A percentile compares a stretch with the other conserved stretches of the same genome.
Evolutionary conservation across 176 grass and related monocot genomes (phyloP).

Genomic region (Carex scoparia): DNA sequence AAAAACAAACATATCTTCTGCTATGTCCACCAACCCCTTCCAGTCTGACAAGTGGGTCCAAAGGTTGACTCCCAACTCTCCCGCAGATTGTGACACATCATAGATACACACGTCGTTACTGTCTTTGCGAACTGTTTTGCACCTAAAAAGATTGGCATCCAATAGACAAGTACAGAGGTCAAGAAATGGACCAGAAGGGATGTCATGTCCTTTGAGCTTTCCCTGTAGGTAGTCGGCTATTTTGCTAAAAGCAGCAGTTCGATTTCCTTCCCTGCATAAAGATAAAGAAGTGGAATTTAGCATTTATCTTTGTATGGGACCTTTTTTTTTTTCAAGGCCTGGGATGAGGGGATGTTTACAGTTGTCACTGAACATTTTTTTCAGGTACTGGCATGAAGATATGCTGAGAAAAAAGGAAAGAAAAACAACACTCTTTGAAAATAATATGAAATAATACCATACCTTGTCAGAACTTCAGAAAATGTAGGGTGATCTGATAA

Average conservation of each 20-base stretch:
- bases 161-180: constrained; percentile 71
- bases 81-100: constrained; percentile 39
- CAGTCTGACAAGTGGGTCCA: constrained; percentile 62
- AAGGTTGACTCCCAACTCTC: constrained; percentile 57
- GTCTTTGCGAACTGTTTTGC: constrained; percentile 26
- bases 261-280: constrained; percentile 29
- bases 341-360: neutral
- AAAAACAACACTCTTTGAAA: constrained; percentile 2
- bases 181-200: constrained; percentile 68
- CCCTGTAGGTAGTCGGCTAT: constrained; percentile 66
- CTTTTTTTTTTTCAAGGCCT: neutral
- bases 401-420: neutral
- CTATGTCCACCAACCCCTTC: constrained; percentile 52
- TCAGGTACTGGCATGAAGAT: neutral
- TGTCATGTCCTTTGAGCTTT: constrained; percentile 64
- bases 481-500: constrained; percentile 64
- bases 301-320: neutral
- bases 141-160: constrained; percentile 64
- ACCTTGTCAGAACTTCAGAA: constrained; percentile 48
- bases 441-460: constrained; percentile 34
- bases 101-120: constrained; percentile 38
- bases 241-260: constrained; percentile 35
- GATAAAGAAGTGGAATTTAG: neutral
- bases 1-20: constrained; percentile 54
- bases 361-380: neutral